Conservation (phyloP, 2,329 filamentous ascomycete genomes). For the Colletotrichum costaricense region DNA sequence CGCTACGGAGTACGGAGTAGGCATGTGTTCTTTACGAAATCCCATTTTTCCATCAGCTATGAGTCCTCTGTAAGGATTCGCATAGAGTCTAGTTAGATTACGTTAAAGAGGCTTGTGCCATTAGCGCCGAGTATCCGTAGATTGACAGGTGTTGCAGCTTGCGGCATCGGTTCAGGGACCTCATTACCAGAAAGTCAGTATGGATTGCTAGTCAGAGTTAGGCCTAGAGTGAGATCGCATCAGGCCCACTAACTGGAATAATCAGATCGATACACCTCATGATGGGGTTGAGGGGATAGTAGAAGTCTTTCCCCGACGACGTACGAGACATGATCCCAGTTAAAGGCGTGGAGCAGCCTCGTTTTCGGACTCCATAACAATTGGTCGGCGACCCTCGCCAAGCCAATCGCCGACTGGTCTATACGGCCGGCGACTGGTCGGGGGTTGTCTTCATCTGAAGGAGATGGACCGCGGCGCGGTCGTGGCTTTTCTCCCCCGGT, state of each 20-base stretch:
- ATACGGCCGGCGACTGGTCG: constrained; percentile 10
- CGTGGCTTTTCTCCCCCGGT: neutral
- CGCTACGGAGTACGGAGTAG: too few relatives aligned
- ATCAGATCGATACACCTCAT: neutral
- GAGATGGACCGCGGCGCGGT: constrained; percentile 7
- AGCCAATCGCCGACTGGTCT: neutral
- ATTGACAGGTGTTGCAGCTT: neutral
- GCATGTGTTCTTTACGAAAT: too few relatives aligned
- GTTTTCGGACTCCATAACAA: constrained; percentile 13
- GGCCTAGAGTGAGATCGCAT: neutral
- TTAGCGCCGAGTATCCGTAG: neutral
- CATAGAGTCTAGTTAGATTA: neutral
- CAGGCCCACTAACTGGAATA: neutral
- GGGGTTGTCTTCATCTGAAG: neutral
- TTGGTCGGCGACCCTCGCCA: neutral
- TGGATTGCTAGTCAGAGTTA: neutral
- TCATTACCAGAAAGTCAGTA: neutral
- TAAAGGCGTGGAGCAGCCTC: constrained; percentile 7
- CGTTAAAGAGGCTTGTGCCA: neutral
- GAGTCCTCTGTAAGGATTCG: neutral
- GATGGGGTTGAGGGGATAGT: neutral
- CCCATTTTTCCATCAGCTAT: neutral
- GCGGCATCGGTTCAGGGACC: neutral
- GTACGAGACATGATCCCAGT: neutral
- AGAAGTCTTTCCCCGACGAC: neutral